These are phyloP conservation scores for Conticribra guillardii DNA, from an alignment of 108 stramenopile species.

Conservation along the genomic window DNA sequence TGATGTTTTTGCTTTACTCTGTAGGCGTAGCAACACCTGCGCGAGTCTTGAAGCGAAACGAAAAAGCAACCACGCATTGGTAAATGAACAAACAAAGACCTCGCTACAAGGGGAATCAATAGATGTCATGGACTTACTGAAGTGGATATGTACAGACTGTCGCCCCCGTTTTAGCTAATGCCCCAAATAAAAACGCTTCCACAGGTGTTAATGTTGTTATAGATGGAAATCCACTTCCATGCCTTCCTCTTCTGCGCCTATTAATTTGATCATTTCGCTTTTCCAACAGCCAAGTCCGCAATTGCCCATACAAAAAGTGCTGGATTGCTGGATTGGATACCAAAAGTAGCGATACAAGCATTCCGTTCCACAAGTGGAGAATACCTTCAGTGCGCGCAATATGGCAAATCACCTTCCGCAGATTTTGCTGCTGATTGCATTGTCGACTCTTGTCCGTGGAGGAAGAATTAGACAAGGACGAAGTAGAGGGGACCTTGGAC, in stretches of 20 bases:
- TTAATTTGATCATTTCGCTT: constrained; percentile 4
- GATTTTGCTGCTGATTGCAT: constrained; percentile 11
- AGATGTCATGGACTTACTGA: too few species aligned
- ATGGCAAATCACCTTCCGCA: constrained; percentile 46
- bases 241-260: constrained; percentile 12
- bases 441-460: background rate
- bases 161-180: constrained; percentile 86
- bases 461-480: background rate
- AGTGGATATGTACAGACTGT: constrained; percentile 91
- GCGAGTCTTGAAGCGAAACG: constrained; percentile 45
- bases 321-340: constrained; percentile 96
- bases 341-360: constrained; percentile 79
- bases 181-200: constrained; percentile 89
- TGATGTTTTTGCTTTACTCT: constrained; percentile 45
- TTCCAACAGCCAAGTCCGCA: constrained; percentile 52
- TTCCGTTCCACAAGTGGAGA: constrained; percentile 73
- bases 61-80: too few species aligned
- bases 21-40: constrained; percentile 62
- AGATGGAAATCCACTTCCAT: too few species aligned
- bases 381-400: constrained; percentile 55
- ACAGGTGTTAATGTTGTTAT: constrained; percentile 47
- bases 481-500: constrained; percentile 39
- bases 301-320: constrained; percentile 86
- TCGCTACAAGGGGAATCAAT: too few species aligned
- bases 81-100: too few species aligned